Conservation (phyloP, 805 yeast species). For the Kuraishia piskuri region DNA sequence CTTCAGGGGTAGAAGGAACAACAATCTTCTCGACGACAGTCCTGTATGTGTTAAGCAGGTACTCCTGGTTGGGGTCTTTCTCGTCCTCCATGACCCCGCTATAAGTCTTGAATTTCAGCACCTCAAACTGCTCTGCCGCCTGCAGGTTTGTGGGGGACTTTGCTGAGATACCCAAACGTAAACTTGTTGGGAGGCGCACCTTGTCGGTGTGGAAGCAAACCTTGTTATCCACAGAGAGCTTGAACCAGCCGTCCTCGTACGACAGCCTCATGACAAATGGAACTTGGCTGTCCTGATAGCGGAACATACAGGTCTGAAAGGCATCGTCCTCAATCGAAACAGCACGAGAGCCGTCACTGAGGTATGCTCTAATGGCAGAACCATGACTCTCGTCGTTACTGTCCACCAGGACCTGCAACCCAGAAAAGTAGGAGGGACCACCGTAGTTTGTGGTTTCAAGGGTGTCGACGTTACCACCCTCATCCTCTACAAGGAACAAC, state of each 20-base stretch:
- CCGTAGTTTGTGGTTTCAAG: slow-evolving; percentile 31
- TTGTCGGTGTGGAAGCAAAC: slow-evolving; percentile 60
- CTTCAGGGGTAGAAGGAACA: not conserved
- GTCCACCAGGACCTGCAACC: slow-evolving; percentile 55
- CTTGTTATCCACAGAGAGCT: slow-evolving; percentile 66
- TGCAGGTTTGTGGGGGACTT: slow-evolving; percentile 23
- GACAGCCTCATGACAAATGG: slow-evolving; percentile 64
- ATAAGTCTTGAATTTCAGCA: slow-evolving; percentile 50
- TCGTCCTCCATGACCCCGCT: slow-evolving; percentile 27
- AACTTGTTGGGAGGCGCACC: slow-evolving; percentile 35
- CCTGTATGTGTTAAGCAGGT: not conserved
- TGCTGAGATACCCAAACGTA: slow-evolving; percentile 49
- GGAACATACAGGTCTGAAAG: slow-evolving; percentile 48
- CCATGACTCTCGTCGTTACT: slow-evolving; percentile 34
- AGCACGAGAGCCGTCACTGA: slow-evolving; percentile 47
- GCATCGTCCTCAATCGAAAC: slow-evolving; percentile 21
- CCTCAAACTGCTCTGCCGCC: slow-evolving; percentile 52
- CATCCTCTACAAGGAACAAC: slow-evolving; percentile 40
- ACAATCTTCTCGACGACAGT: not conserved
- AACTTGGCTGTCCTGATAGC: slow-evolving; percentile 59
- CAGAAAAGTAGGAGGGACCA: slow-evolving; percentile 54
- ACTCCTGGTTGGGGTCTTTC: not conserved
- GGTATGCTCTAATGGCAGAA: slow-evolving; percentile 46
- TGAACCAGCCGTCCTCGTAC: slow-evolving; percentile 37
- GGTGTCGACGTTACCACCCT: slow-evolving; percentile 10